These are phyloP conservation scores for Mariannaea elegans DNA, from an alignment of 2,329 filamentous ascomycete species.

Conservation along the genomic window DNA sequence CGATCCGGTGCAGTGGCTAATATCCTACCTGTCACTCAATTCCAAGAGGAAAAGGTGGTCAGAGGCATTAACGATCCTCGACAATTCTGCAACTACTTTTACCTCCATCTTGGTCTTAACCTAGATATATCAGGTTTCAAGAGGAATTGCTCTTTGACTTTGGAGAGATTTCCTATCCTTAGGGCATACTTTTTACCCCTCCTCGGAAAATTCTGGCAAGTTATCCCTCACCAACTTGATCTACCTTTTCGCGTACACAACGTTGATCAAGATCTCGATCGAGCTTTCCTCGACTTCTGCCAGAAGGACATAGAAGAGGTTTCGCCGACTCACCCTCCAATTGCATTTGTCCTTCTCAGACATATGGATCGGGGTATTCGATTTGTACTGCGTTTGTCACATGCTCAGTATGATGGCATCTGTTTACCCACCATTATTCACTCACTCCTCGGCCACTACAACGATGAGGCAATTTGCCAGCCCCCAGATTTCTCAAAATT, in stretches of 20 bases:
- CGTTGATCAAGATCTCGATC: conserved; percentile 18
- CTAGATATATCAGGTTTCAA: conserved; percentile 29
- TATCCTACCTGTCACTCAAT: conserved; percentile 26
- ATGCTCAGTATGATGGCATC: conserved; percentile 59
- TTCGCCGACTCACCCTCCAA: conserved; percentile 14
- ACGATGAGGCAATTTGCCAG: background rate
- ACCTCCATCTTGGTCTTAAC: conserved; percentile 26
- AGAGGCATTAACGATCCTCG: conserved; percentile 2
- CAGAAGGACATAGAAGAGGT: conserved; percentile 3
- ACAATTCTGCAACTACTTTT: conserved; percentile 35
- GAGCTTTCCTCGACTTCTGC: conserved; percentile 24
- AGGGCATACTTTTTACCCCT: conserved; percentile 31
- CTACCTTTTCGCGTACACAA: conserved; percentile 9
- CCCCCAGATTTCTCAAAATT: conserved; percentile 36
- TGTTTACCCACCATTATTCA: conserved; percentile 51
- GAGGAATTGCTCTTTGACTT: conserved; percentile 17
- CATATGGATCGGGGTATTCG: conserved; percentile 25
- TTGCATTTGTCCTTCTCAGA: conserved; percentile 27
- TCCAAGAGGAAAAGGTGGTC: conserved; percentile 21
- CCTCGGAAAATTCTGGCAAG: conserved; percentile 30
- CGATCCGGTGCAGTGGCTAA: conserved; percentile 10
- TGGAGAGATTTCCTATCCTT: conserved; percentile 32
- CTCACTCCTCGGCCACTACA: conserved; percentile 4
- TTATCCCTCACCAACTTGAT: conserved; percentile 25
- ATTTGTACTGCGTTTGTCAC: conserved; percentile 48